Evolutionary conservation across 139 green algal species (phyloP), one percentile per base, ranked within the genome.

Genomic region (Micromonas commoda): DNA sequence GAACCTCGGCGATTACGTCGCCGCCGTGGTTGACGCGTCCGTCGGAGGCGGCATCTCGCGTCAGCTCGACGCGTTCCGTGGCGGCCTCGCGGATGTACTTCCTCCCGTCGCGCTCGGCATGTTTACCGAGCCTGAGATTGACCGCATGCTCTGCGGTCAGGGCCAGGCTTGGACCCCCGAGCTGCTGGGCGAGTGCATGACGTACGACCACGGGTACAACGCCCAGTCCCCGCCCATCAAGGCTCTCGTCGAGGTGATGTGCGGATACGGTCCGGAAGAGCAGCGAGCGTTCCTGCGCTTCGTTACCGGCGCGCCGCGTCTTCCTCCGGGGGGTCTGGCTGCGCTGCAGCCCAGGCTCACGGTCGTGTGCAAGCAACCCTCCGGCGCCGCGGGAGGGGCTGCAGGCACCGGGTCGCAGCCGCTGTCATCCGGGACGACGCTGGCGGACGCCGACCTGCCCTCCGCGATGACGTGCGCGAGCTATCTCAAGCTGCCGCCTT

Each of bases 401-500:
- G 26, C 24, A 68, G 53, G 39, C 32, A 5, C 72, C 29, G 72
- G 6, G 28, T 70, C 35, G 1, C 24, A 37, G 2, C 39, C 29
- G 21, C 20, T 64, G 1, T 39, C 26, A 2, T 37, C 28, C 28
- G 71, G 71, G 6, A 77, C 71, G 51, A 21, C 37, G 51, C 13
- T 69, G n/a, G 72, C 72, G 31, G 72, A 78, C 61, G 34, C 13
- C 1, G 72, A 78, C 28, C 85, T 99, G 76, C 95, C 95, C 16
- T 92, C 82, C 31, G 95, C 97, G n/a, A 98, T 98, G 95, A 99
- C 95, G 0, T 99, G 95, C 80, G 94, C 92, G 70, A 99, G 98
- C 83, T 99, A 99, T 85, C 89, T 99, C 77, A 99, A 99, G 89
- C 88, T 99, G 82, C 95, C 95, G 66, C 92, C 94, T 0, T 99